Conservation (phyloP, 768 basidiomycete species). For the Phylloporus rhodoxanthus region DNA sequence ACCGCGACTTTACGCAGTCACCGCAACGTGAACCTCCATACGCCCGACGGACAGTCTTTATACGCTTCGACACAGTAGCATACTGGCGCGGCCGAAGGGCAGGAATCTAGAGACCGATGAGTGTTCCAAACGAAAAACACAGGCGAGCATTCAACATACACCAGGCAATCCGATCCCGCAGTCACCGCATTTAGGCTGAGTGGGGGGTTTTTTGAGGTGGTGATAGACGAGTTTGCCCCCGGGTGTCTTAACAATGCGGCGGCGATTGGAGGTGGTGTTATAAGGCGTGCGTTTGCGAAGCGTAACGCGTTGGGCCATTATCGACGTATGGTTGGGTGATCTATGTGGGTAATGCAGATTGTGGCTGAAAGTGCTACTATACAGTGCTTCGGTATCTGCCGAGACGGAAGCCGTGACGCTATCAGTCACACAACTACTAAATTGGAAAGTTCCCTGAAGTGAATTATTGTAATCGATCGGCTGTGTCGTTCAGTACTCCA, state of each 20-base stretch:
- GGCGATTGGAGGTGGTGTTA: conserved; percentile 95
- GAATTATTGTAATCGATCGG: conserved; percentile 1
- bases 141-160: conserved; percentile 47
- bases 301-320: conserved; percentile 96
- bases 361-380: conserved; percentile 23
- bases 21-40: conserved; percentile 98
- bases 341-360: background rate
- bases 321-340: conserved; percentile 5
- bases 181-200: conserved; percentile 96
- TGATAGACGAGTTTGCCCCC: conserved; percentile 98
- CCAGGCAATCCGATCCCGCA: conserved; percentile 92
- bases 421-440: background rate
- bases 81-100: conserved; percentile 95
- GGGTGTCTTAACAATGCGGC: conserved; percentile 95
- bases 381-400: conserved; percentile 18
- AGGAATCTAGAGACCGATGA: conserved; percentile 55
- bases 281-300: conserved; percentile 98
- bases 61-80: conserved; percentile 92
- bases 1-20: conserved; percentile 93
- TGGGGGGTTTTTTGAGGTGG: conserved; percentile 91
- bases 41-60: conserved; percentile 93
- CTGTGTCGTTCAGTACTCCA: background rate
- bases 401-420: background rate
- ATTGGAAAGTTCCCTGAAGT: conserved; percentile 3
- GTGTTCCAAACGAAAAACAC: background rate